Evolutionary conservation across 805 yeast species (phyloP).

Genomic region (Kazachstania bromeliacearum): DNA sequence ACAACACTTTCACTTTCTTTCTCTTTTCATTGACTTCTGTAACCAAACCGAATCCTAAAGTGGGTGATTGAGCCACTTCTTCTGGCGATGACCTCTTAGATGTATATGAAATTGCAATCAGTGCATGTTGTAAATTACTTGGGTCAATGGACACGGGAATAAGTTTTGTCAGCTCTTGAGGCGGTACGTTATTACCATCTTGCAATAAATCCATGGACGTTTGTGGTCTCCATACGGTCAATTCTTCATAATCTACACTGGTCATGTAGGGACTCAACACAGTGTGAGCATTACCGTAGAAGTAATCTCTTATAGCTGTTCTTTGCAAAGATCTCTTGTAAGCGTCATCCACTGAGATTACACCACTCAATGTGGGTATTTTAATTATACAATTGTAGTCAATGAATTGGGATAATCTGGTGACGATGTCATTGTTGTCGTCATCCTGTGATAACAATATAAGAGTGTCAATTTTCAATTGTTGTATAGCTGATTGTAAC

Average conservation of each 20-base stretch:
- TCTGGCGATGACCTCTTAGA: constrained; percentile 38
- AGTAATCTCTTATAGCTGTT: constrained; percentile 72
- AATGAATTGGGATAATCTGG: not conserved
- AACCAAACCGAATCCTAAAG: constrained; percentile 69
- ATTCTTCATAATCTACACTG: constrained; percentile 54
- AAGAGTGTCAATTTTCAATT: constrained; percentile 17
- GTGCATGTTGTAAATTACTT: constrained; percentile 59
- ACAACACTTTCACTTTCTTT: constrained; percentile 54
- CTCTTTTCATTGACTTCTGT: constrained; percentile 67
- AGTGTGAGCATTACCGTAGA: constrained; percentile 64
- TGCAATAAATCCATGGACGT: constrained; percentile 22
- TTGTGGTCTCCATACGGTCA: constrained; percentile 53
- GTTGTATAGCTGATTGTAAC: constrained; percentile 11
- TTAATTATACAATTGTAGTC: constrained; percentile 34
- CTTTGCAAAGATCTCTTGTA: constrained; percentile 67
- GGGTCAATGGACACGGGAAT: constrained; percentile 37
- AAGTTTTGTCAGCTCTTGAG: constrained; percentile 12
- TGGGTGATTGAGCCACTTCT: constrained; percentile 43
- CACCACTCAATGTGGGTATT: constrained; percentile 66
- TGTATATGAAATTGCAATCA: constrained; percentile 56
- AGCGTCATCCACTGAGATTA: constrained; percentile 61
- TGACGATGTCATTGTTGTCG: not conserved
- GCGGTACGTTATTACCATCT: not conserved
- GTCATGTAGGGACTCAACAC: constrained; percentile 80
- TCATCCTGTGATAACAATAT: constrained; percentile 6